Evolutionary conservation across 139 green algal species (phyloP), one percentile per base, ranked within the genome.

Genomic region (Closterium sp.): DNA sequence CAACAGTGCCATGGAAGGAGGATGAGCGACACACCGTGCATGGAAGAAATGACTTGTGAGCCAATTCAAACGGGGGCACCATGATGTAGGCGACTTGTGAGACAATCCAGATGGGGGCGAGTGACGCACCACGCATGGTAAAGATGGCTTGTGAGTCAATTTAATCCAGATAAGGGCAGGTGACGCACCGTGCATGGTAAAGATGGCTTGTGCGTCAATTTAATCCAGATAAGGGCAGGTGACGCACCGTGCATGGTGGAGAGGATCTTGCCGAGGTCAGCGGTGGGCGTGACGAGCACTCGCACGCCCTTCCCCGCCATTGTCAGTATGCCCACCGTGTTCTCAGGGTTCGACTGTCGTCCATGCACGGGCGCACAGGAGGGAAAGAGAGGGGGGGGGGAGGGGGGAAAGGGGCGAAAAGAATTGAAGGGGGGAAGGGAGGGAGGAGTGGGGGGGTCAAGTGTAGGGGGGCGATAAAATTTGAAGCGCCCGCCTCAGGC

Each of bases 281-380:
- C 95, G 4, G 98, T 99, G 9, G 98, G 98, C 3, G 98, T 99
- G 22, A 99, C 97, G 34, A 99, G 94, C 86, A 99, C 97, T 1
- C 95, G 93, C 0, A 98, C 97, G 0, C 96, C 97, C 93, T 98
- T 98, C 29, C 98, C 98, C 22, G 97, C 98, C 97, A 99, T 98
- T n/a, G 97, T 99, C 30, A 99, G 94, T 73, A 99, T 96, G 3
- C 98, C 98, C 28, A 99, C 98, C 5, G 98, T 99, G 93, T 98
- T 99, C 91, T 99, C 98, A 5, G 98, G 97, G 93, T 99, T 98
- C 28, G 97, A 96, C 89, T 96, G 94, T 34, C 84, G 32, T 2
- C 22, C 84, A 87, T 87, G n/a, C 27, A 9, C 7, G 2, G 73
- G 73, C 24, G 73, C 2, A 29, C 2, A 6, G n/a, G n/a, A n/a